Conservation (phyloP, 345 rosid species). For the Eucalyptus decipiens region DNA sequence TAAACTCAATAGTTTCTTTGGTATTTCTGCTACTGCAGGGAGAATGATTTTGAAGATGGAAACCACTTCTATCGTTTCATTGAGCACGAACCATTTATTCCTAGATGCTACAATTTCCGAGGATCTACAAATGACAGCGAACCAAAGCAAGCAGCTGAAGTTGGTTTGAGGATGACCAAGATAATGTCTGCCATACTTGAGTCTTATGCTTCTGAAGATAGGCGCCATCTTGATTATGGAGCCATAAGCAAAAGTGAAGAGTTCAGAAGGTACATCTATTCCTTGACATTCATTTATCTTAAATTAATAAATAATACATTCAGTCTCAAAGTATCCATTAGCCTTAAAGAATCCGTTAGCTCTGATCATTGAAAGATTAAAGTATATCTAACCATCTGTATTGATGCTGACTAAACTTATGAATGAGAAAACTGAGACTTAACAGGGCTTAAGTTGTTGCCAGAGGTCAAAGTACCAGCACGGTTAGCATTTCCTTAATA, state of each 20-base stretch:
- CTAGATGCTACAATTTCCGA: constrained; percentile 54
- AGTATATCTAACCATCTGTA: not conserved
- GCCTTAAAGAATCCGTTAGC: not conserved
- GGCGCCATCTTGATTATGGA: constrained; percentile 46
- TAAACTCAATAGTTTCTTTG: not conserved
- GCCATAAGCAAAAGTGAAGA: constrained; percentile 66
- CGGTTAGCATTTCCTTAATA: not conserved
- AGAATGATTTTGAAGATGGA: constrained; percentile 78
- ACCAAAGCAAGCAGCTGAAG: constrained; percentile 34
- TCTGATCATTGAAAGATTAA: not conserved
- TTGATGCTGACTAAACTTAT: not conserved
- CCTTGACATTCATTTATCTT: not conserved
- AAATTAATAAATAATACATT: not conserved
- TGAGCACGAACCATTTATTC: constrained; percentile 69
- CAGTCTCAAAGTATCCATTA: not conserved
- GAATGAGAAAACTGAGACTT: not conserved
- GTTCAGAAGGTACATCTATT: constrained; percentile 53
- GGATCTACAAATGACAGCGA: constrained; percentile 47
- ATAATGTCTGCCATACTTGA: constrained; percentile 77
- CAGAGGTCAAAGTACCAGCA: not conserved
- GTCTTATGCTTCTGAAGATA: constrained; percentile 58
- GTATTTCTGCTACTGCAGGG: constrained; percentile 17
- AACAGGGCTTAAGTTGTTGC: not conserved
- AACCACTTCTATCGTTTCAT: constrained; percentile 73
- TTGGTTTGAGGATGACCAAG: constrained; percentile 43